A percentile compares a stretch with the other conserved stretches of the same genome.
Evolutionary conservation across 2,329 filamentous ascomycete species (phyloP).

Genomic region (Fonsecaea erecta): DNA sequence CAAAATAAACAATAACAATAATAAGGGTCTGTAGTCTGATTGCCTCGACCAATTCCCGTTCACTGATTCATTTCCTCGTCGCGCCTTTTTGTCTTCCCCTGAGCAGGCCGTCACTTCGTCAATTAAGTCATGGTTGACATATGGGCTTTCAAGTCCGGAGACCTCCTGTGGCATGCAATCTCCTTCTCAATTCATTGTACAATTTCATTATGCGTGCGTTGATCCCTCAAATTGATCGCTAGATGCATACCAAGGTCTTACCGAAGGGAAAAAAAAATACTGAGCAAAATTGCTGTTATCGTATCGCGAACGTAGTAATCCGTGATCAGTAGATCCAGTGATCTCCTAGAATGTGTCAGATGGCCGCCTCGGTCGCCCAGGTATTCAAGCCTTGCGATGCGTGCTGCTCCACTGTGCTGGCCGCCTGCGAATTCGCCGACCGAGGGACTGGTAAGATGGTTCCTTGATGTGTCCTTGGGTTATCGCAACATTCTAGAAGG

Average conservation of each 20-base stretch:
- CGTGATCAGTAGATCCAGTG: not conserved
- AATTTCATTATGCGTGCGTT: not conserved
- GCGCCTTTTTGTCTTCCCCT: not conserved
- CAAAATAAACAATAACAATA: no score
- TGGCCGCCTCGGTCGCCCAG: not conserved
- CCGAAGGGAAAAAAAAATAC: not conserved
- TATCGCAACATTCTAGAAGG: constrained; percentile 20
- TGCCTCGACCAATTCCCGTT: not conserved
- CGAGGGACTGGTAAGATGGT: not conserved
- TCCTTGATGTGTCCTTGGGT: not conserved
- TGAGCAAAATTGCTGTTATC: not conserved
- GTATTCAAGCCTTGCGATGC: not conserved
- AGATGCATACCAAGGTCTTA: not conserved
- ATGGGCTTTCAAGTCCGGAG: not conserved
- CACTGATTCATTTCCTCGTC: not conserved
- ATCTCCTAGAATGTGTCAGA: not conserved
- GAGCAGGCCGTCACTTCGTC: constrained; percentile 4
- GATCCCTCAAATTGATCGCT: not conserved
- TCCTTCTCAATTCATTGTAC: not conserved
- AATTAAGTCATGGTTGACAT: not conserved
- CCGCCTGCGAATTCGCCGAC: not conserved
- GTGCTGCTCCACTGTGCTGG: not conserved
- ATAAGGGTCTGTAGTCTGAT: not conserved
- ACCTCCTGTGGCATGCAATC: not conserved
- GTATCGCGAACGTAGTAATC: not conserved